A percentile compares a stretch with the other conserved stretches of the same genome.
Evolutionary conservation across 495 filamentous ascomycete genomes (phyloP).

Genomic region (Penicillium nucicola): DNA sequence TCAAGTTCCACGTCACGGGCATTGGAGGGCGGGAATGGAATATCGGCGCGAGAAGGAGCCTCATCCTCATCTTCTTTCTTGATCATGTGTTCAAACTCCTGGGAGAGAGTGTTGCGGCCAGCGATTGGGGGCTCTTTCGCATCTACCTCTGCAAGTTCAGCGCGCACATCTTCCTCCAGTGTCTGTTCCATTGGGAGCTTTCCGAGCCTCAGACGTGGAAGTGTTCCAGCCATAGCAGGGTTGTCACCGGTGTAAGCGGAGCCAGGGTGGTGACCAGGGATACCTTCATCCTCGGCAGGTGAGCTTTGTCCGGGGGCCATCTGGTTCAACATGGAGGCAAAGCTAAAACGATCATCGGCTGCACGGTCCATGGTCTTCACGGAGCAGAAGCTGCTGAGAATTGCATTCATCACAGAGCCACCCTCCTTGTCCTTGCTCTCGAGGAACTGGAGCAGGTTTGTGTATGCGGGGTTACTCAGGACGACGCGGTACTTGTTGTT

Average conservation of each 20-base stretch:
- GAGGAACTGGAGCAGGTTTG: conserved; percentile 79
- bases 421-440: conserved; percentile 79
- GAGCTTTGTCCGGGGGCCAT: conserved; percentile 58
- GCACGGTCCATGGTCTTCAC: conserved; percentile 72
- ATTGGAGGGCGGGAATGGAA: conserved; percentile 81
- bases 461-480: conserved; percentile 73
- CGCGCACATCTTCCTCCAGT: conserved; percentile 74
- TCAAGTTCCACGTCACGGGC: conserved; percentile 90
- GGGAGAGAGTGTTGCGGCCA: conserved; percentile 62
- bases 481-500: conserved; percentile 84
- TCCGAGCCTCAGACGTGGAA: conserved; percentile 68
- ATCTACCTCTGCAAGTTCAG: conserved; percentile 80
- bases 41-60: conserved; percentile 66
- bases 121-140: conserved; percentile 60
- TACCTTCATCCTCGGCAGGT: conserved; percentile 85
- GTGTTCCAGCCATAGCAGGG: conserved; percentile 48
- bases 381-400: conserved; percentile 71
- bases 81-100: conserved; percentile 81
- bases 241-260: conserved; percentile 71
- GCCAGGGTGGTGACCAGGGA: conserved; percentile 85
- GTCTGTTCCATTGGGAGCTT: conserved; percentile 76
- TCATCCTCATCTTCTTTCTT: conserved; percentile 90
- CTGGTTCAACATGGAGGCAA: conserved; percentile 74
- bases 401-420: conserved; percentile 67
- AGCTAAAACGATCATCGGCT: conserved; percentile 72